A percentile compares a stretch with the other conserved stretches of the same genome.
Conservation (phyloP, 352 stramenopile genomes). For the Phytopythium mirpurense region DNA sequence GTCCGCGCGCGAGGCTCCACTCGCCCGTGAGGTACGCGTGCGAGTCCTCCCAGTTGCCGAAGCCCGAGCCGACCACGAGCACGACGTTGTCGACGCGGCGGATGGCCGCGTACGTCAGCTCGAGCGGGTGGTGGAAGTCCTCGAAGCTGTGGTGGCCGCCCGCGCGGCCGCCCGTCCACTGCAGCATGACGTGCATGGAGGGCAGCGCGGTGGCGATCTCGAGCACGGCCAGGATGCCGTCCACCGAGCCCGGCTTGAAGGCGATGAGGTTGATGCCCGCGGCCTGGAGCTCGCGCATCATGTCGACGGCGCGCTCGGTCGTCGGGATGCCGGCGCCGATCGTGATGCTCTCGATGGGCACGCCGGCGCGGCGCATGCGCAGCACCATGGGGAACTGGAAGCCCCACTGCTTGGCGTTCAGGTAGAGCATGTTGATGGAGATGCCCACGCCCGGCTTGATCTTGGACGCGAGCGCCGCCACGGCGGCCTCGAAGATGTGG, state of each 20-base stretch:
- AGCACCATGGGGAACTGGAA: conserved; percentile 89
- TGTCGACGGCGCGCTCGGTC: conserved; percentile 71
- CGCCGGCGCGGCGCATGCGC: conserved; percentile 65
- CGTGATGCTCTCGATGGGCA: conserved; percentile 87
- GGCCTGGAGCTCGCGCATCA: conserved; percentile 56
- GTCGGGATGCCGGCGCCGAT: conserved; percentile 83
- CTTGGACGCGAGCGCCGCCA: conserved; percentile 66
- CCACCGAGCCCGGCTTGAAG: conserved; percentile 82
- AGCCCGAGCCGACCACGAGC: conserved; percentile 84
- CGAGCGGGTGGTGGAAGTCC: conserved; percentile 80
- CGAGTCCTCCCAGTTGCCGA: conserved; percentile 82
- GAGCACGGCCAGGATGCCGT: conserved; percentile 70
- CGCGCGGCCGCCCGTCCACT: conserved; percentile 83
- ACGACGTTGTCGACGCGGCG: conserved; percentile 73
- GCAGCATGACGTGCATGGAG: conserved; percentile 77
- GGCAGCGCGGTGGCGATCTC: conserved; percentile 61
- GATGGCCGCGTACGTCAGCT: conserved; percentile 71
- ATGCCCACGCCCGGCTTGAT: conserved; percentile 70
- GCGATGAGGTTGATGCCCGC: conserved; percentile 76
- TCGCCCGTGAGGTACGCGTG: conserved; percentile 79
- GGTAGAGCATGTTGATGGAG: conserved; percentile 87
- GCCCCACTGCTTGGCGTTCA: conserved; percentile 86
- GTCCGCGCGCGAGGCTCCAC: conserved; percentile 58
- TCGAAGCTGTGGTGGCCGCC: conserved; percentile 88
- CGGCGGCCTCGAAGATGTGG: conserved; percentile 61